Conservation (phyloP, 805 yeast genomes). For the Ogataea populi-albae region DNA sequence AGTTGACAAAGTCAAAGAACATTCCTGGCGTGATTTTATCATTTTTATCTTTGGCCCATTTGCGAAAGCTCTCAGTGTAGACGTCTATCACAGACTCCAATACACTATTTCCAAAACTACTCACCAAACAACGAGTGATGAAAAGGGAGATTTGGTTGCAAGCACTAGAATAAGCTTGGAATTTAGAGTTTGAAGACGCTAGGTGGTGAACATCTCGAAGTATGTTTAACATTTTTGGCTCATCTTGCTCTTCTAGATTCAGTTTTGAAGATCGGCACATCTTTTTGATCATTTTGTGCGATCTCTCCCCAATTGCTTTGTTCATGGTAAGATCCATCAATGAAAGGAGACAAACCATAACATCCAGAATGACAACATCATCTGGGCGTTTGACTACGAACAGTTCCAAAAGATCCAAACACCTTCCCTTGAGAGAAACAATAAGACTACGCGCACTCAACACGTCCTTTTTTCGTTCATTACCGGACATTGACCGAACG, state of each 20-base stretch:
- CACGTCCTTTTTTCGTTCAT: conserved; percentile 68
- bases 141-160: conserved; percentile 67
- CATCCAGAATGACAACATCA: conserved; percentile 38
- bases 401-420: conserved; percentile 72
- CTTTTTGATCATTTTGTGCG: conserved; percentile 67
- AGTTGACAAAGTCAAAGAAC: conserved; percentile 78
- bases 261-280: conserved; percentile 45
- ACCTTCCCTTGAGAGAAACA: conserved; percentile 71
- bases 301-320: conserved; percentile 66
- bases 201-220: conserved; percentile 44
- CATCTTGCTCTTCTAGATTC: conserved; percentile 19
- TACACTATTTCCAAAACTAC: conserved; percentile 31
- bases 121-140: conserved; percentile 54
- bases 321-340: conserved; percentile 69
- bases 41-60: conserved; percentile 53
- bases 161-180: conserved; percentile 51
- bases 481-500: conserved; percentile 50
- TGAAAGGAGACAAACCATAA: conserved; percentile 54
- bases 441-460: conserved; percentile 76
- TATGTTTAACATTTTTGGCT: conserved; percentile 17
- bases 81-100: conserved; percentile 49
- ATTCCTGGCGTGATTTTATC: conserved; percentile 52
- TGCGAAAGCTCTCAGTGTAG: conserved; percentile 53
- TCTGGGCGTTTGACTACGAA: conserved; percentile 48
- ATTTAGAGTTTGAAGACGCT: conserved; percentile 41